These are phyloP conservation scores for Aspergillus thermomutatus DNA, from an alignment of 2,329 filamentous ascomycete species.

Conservation along the genomic window DNA sequence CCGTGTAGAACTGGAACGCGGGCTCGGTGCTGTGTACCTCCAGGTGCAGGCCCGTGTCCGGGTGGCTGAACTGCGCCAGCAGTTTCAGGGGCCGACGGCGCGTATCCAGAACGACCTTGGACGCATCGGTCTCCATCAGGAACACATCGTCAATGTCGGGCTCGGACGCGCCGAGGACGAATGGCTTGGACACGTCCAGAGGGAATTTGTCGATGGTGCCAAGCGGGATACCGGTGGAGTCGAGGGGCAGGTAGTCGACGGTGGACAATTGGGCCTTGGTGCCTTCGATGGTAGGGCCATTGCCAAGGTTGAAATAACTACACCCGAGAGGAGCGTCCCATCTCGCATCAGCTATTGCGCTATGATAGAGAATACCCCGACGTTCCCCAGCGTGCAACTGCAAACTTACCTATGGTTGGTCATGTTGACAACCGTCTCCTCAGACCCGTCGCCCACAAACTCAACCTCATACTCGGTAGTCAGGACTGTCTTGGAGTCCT, in stretches of 20 bases:
- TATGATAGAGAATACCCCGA: neutral
- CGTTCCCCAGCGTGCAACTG: neutral
- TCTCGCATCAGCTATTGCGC: neutral
- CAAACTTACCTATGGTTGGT: constrained; percentile 80
- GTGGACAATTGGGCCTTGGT: constrained; percentile 59
- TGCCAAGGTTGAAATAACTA: constrained; percentile 67
- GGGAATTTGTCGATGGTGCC: constrained; percentile 62
- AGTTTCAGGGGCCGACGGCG: constrained; percentile 60
- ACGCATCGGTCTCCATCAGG: constrained; percentile 64
- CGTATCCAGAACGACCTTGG: constrained; percentile 63
- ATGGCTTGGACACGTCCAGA: constrained; percentile 62
- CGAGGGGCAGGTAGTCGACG: constrained; percentile 68
- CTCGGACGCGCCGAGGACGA: constrained; percentile 66
- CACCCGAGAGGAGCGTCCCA: neutral
- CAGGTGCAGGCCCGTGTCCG: constrained; percentile 71
- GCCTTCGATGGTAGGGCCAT: constrained; percentile 57
- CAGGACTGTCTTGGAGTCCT: constrained; percentile 67
- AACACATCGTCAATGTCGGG: constrained; percentile 92
- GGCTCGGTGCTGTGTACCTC: constrained; percentile 91
- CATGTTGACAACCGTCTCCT: constrained; percentile 90
- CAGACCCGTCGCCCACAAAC: constrained; percentile 68
- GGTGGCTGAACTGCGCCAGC: constrained; percentile 70
- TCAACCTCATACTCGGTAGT: constrained; percentile 88
- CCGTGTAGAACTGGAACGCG: constrained; percentile 95
- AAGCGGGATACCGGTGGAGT: constrained; percentile 70